Percentiles rank a stretch among this genome's conserved stretches.
phyloP scores from a whole-genome alignment of 139 green algal genomes.

The Ettlia oleoabundans region DNA sequence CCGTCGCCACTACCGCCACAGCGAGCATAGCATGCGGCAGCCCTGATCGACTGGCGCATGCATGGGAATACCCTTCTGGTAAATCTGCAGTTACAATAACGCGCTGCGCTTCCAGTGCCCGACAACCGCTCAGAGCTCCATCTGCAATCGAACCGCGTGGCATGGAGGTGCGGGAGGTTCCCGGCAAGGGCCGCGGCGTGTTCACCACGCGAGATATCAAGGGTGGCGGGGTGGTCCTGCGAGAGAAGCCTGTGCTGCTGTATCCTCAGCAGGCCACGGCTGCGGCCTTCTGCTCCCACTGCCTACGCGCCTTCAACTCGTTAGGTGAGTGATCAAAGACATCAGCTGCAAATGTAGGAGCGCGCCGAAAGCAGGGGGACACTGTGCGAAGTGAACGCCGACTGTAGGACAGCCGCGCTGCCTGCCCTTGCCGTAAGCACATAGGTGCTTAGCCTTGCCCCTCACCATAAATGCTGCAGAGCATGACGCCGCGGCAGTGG shows the following conservation, averaged over 20 bases:
- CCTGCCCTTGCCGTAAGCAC: not conserved
- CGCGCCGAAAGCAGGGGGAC: too few species aligned
- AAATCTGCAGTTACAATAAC: too few species aligned
- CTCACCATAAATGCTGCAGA: not conserved
- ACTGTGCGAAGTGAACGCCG: too few species aligned
- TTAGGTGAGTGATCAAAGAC: not conserved
- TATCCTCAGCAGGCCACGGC: conserved; percentile 35
- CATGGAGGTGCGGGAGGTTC: not conserved
- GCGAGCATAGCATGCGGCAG: too few species aligned
- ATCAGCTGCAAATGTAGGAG: too few species aligned
- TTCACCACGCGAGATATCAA: not conserved
- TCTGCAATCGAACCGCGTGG: not conserved
- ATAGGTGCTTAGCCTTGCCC: not conserved
- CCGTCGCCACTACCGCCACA: too few species aligned
- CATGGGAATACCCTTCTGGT: too few species aligned
- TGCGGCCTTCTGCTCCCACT: conserved; percentile 35
- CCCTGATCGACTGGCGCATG: too few species aligned
- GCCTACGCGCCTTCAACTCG: conserved; percentile 35
- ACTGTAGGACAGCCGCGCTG: too few species aligned
- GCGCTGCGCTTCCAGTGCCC: too few species aligned
- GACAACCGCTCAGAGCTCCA: too few species aligned
- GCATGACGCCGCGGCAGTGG: not conserved
- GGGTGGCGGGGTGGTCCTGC: conserved; percentile 38
- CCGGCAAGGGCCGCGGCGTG: conserved; percentile 22
- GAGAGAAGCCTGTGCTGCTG: conserved; percentile 29